Evolutionary conservation across 257 asterid species (phyloP).

Genomic region (Ocimum tenuiflorum): DNA sequence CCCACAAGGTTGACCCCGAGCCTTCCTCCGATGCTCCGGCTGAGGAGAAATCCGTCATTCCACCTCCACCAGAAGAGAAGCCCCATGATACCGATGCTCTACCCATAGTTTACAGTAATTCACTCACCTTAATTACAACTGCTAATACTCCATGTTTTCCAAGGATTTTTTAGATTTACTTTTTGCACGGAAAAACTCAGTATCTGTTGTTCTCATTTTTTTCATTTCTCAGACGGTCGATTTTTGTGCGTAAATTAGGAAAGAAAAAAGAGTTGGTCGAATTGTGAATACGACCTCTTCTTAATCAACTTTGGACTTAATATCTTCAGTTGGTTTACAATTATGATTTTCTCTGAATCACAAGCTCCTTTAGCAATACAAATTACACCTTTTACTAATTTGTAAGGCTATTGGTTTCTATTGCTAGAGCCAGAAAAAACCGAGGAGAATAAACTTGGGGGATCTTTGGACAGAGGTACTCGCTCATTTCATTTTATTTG

Average conservation of each 20-base stretch:
- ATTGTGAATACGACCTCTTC: no score
- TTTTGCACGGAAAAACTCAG: no score
- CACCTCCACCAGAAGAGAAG: conserved; percentile 33
- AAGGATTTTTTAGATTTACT: no score
- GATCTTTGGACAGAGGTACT: conserved; percentile 38
- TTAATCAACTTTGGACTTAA: no score
- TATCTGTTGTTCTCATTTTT: no score
- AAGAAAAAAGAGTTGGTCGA: not conserved
- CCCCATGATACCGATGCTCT: no score
- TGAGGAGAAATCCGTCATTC: conserved; percentile 56
- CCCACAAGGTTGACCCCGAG: conserved; percentile 40
- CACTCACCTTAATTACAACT: not conserved
- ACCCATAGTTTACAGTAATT: conserved; percentile 20
- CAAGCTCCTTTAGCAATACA: no score
- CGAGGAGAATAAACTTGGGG: conserved; percentile 35
- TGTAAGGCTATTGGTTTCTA: not conserved
- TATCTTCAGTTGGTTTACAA: no score
- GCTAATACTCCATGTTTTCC: not conserved
- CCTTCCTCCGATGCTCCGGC: conserved; percentile 25
- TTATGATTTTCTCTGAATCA: no score
- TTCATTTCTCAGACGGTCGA: no score
- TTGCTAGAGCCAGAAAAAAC: conserved; percentile 26
- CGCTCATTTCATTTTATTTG: not conserved
- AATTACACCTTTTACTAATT: no score
- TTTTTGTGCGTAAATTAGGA: no score